Conservation (phyloP, 441 rosid species). For the Gossypium schwendimanii region DNA sequence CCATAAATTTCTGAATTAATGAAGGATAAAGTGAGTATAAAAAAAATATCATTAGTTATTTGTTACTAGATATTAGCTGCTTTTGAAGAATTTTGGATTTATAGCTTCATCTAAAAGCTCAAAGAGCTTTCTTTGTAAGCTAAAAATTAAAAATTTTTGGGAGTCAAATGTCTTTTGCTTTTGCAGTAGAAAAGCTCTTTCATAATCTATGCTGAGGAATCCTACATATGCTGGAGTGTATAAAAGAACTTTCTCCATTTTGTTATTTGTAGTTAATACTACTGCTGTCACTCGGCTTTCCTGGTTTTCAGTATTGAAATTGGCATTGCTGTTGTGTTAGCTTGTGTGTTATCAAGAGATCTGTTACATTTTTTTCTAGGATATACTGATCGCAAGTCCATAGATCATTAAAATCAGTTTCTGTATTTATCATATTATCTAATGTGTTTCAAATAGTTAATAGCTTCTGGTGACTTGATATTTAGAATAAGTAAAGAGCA, state of each 20-base stretch:
- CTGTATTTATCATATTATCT: background rate
- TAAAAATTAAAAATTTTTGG: background rate
- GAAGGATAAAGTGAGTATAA: background rate
- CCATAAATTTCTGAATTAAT: background rate
- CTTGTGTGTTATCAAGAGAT: conserved; percentile 1
- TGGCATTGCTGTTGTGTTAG: background rate
- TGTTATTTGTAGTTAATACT: background rate
- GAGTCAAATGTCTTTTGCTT: background rate
- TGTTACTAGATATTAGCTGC: background rate
- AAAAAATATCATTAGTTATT: background rate
- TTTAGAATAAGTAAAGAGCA: background rate
- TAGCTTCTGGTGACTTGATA: background rate
- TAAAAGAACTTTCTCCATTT: background rate
- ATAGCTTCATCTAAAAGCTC: background rate
- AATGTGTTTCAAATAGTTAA: background rate
- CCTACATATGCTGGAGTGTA: background rate
- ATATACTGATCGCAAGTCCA: background rate
- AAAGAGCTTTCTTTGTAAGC: background rate
- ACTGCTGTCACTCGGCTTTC: background rate
- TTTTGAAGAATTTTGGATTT: background rate
- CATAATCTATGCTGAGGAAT: background rate
- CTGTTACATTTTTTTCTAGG: conserved; percentile 5
- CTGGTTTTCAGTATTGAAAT: background rate
- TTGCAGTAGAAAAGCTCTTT: background rate
- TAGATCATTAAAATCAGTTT: background rate